Evolutionary conservation across 1,139 yeast species (phyloP).

Genomic region (Pneumocystis canis): DNA sequence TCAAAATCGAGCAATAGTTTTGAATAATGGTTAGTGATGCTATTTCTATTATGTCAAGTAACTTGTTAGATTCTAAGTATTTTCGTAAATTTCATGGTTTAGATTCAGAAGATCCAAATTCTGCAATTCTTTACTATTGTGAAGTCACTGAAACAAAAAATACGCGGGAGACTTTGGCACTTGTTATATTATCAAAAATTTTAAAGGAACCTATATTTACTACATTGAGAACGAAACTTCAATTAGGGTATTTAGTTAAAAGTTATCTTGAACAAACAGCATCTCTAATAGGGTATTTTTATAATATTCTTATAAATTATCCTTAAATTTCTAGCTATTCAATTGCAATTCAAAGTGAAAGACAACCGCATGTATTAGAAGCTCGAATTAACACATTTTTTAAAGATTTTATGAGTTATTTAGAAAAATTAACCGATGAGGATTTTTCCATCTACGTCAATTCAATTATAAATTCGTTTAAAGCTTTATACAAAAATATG

Average conservation of each 20-base stretch:
- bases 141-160: constrained; percentile 46
- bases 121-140: constrained; percentile 65
- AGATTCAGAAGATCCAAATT: constrained; percentile 50
- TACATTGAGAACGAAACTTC: constrained; percentile 83
- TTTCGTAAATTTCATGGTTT: constrained; percentile 32
- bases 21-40: not conserved
- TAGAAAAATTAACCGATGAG: not conserved
- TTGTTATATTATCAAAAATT: constrained; percentile 57
- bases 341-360: constrained; percentile 74
- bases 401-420: not conserved
- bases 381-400: constrained; percentile 62
- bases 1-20: not conserved
- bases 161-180: constrained; percentile 30
- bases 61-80: constrained; percentile 1
- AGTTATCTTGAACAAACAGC: constrained; percentile 56
- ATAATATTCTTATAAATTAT: not conserved
- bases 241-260: constrained; percentile 78
- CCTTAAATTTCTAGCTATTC: not conserved
- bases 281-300: constrained; percentile 62
- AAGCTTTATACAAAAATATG: not conserved
- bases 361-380: constrained; percentile 60
- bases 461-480: not conserved
- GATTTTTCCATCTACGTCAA: not conserved
- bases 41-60: not conserved
- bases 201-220: constrained; percentile 79